Base-by-base conservation (phyloP, 169 alveolate species). In the Eimeria maxima region DNA sequence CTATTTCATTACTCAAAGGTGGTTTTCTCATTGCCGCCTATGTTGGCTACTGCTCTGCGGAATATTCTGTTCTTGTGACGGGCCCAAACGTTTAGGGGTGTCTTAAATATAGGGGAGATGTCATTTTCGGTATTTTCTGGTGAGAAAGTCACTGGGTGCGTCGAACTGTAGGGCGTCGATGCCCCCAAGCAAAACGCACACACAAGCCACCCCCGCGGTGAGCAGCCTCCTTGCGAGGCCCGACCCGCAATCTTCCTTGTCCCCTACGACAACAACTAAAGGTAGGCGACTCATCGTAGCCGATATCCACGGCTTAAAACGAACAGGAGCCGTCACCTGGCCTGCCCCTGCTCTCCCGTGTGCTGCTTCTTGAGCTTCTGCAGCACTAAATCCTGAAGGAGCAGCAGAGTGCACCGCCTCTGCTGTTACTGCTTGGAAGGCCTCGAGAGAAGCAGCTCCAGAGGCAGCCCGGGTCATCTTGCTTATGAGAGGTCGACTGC, bases 151-250 rank as follows among this genome's bases (percentile, higher is more conserved):
- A 33, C 6, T 33, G 55, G 95, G 95, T 14, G 95, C 95, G 38
- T 91, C 95, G 38, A 81, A 80, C 47, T 73, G 90, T 13, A 91
- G 22, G 29, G 95, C 95, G 47, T 91, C 95, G 1, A 91, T 74
- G n/a, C 95, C 95, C 6, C 95, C 95, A 7, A 69, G 22, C 67
- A 91, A 57, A 24, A 91, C 95, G 50, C 95, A 91, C 45, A 91
- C 95, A 45, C 86, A 81, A 1, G 78, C 29, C 20, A 74, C 90
- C 50, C 95, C 95, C 4, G 90, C 95, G 29, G 33, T 55, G 42
- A 73, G 90, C 83, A 91, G 69, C 27, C 95, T 78, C 83, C 90
- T 50, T 2, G 95, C 95, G 10, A 91, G 95, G 29, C 67, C 90
- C 0, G 86, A 18, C 0, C 95, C 95, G 65, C 69, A 10, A 53